These are phyloP conservation scores for Zizania palustris DNA, from an alignment of 202 grass and related monocot genomes.

Conservation along the genomic window DNA sequence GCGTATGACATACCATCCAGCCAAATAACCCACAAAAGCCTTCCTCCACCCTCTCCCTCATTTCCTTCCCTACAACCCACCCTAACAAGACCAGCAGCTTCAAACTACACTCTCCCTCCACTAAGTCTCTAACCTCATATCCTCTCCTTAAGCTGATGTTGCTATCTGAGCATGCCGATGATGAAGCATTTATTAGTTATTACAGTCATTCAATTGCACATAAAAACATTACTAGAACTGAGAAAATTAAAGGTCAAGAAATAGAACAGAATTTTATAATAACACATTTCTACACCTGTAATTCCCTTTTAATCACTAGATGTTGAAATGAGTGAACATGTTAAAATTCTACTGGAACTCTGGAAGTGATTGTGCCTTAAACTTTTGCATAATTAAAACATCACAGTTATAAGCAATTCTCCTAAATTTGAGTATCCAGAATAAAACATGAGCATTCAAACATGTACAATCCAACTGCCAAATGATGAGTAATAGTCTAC, in stretches of 20 bases:
- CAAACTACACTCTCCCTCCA: neutral
- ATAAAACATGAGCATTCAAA: neutral
- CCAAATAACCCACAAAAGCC: neutral
- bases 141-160: no score
- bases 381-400: conserved; percentile 13
- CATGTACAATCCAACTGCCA: neutral
- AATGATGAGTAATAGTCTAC: neutral
- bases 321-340: neutral
- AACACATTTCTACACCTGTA: neutral
- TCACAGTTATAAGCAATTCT: neutral
- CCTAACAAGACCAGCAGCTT: no score
- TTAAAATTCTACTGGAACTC: neutral
- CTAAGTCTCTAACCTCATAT: no score
- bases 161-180: neutral
- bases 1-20: neutral
- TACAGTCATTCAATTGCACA: neutral
- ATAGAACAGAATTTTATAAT: neutral
- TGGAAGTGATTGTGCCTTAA: neutral
- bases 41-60: neutral
- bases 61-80: neutral
- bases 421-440: neutral
- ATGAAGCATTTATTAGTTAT: neutral
- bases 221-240: neutral
- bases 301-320: neutral
- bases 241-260: neutral